Conservation (phyloP, 1,284 basidiomycete species). For the Gymnopus androsaceus region DNA sequence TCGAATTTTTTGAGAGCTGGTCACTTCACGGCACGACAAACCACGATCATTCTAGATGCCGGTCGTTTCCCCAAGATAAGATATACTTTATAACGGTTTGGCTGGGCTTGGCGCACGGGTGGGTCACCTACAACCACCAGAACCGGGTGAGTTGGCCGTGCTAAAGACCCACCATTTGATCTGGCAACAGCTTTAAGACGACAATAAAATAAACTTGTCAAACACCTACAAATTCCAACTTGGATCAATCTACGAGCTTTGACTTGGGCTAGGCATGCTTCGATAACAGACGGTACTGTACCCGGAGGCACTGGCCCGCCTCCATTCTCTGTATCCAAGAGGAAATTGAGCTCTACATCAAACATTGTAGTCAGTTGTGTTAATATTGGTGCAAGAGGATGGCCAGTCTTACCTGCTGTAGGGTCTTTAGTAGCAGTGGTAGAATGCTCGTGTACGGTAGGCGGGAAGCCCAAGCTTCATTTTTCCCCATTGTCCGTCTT, state of each 20-base stretch:
- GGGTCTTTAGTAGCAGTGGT: conserved; percentile 42
- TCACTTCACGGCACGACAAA: too few relatives aligned
- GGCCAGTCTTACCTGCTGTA: conserved; percentile 53
- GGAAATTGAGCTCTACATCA: conserved; percentile 69
- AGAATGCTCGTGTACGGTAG: conserved; percentile 57
- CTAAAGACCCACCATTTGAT: conserved; percentile 82
- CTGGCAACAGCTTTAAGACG: conserved; percentile 35
- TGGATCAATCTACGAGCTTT: conserved; percentile 75
- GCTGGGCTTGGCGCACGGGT: too few relatives aligned
- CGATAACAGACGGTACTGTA: conserved; percentile 63
- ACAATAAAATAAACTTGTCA: conserved; percentile 1
- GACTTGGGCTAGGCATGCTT: conserved; percentile 66
- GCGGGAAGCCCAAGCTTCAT: too few relatives aligned
- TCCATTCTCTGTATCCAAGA: conserved; percentile 65
- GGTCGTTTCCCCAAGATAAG: too few relatives aligned
- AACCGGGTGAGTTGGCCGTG: too few relatives aligned
- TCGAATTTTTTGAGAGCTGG: too few relatives aligned
- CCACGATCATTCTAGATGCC: too few relatives aligned
- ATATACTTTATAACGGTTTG: too few relatives aligned
- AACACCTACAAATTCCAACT: conserved; percentile 76
- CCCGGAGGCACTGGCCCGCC: conserved; percentile 52
- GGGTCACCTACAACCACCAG: too few relatives aligned
- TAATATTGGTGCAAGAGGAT: conserved; percentile 12
- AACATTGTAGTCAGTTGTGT: conserved; percentile 58
- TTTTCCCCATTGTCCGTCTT: too few relatives aligned